Evolutionary conservation across 2,329 filamentous ascomycete species (phyloP).

Genomic region (Stagonosporopsis vannaccii): DNA sequence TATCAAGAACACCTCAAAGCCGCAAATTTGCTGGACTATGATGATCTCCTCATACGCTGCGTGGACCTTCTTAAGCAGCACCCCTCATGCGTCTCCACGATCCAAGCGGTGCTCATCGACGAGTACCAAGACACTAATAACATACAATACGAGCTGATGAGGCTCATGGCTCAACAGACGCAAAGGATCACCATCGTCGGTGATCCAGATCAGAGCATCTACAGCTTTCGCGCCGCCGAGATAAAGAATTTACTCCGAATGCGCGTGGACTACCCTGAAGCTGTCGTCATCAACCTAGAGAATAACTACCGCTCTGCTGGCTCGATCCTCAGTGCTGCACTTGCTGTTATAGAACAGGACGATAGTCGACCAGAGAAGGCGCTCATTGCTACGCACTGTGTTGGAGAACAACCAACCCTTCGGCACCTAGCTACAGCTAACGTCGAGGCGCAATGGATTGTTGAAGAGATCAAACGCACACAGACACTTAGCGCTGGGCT

Average conservation of each 20-base stretch:
- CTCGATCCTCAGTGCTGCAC: slow-evolving; percentile 79
- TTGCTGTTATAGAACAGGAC: slow-evolving; percentile 92
- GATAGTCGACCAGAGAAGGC: slow-evolving; percentile 78
- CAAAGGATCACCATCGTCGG: slow-evolving; percentile 92
- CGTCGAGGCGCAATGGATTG: slow-evolving; percentile 86
- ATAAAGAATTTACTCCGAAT: slow-evolving; percentile 85
- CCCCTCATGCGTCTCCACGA: slow-evolving; percentile 84
- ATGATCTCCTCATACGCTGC: slow-evolving; percentile 86
- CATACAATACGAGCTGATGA: slow-evolving; percentile 94
- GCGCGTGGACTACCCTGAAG: slow-evolving; percentile 76
- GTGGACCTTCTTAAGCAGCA: slow-evolving; percentile 76
- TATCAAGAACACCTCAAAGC: slow-evolving; percentile 79
- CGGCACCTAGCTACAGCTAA: slow-evolving; percentile 74
- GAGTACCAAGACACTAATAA: slow-evolving; percentile 98
- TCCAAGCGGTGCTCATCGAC: slow-evolving; percentile 91
- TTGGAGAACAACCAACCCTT: slow-evolving; percentile 81
- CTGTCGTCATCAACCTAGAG: slow-evolving; percentile 83
- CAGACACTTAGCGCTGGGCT: slow-evolving; percentile 75
- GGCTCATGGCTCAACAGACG: slow-evolving; percentile 75
- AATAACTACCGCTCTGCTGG: slow-evolving; percentile 95
- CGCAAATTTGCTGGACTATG: slow-evolving; percentile 90
- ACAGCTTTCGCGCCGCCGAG: slow-evolving; percentile 93
- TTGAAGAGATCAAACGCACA: slow-evolving; percentile 78
- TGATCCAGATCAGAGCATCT: slow-evolving; percentile 97
- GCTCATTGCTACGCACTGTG: slow-evolving; percentile 79